phyloP scores from a whole-genome alignment of 2,329 filamentous ascomycete species.

The Aureobasidium sp. region DNA sequence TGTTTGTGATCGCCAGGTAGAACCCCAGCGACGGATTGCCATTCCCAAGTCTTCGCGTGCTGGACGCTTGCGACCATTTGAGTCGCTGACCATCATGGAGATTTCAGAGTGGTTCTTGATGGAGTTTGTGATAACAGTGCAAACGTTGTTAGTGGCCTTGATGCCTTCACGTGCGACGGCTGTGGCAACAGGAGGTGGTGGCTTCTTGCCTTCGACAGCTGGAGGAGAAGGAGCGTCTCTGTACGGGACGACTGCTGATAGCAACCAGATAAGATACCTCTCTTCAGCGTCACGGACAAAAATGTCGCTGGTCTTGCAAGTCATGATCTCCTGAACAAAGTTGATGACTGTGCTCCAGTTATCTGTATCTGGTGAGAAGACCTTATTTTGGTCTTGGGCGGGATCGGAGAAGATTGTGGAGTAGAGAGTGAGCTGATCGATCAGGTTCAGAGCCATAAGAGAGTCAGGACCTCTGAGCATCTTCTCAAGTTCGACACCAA shows the following conservation, averaged over 20 bases:
- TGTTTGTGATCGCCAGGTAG: conserved; percentile 63
- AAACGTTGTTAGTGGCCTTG: conserved; percentile 67
- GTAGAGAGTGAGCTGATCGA: conserved; percentile 61
- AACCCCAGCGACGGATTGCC: conserved; percentile 64
- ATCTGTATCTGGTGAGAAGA: conserved; percentile 46
- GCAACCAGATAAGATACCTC: conserved; percentile 65
- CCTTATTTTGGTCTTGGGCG: conserved; percentile 34
- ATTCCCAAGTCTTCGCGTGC: conserved; percentile 60
- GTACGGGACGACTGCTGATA: conserved; percentile 71
- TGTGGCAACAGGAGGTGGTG: conserved; percentile 49
- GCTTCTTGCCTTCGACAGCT: conserved; percentile 38
- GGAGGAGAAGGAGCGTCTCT: conserved; percentile 38
- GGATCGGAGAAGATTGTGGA: conserved; percentile 66
- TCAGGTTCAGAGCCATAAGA: conserved; percentile 51
- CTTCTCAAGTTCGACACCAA: conserved; percentile 83
- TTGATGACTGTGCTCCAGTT: conserved; percentile 58
- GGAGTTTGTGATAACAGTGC: conserved; percentile 56
- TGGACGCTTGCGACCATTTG: conserved; percentile 39
- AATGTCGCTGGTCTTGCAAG: conserved; percentile 21
- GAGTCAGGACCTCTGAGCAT: conserved; percentile 72
- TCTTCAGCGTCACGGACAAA: conserved; percentile 57
- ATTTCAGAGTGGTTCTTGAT: conserved; percentile 57
- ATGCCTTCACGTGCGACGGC: conserved; percentile 67
- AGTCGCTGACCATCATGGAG: conserved; percentile 46
- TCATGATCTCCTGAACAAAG: conserved; percentile 46